A percentile compares a stretch with the other conserved stretches of the same genome.
These are phyloP conservation scores for Diaporthe humulicola DNA, from an alignment of 2,329 filamentous ascomycete species.

Conservation along the genomic window DNA sequence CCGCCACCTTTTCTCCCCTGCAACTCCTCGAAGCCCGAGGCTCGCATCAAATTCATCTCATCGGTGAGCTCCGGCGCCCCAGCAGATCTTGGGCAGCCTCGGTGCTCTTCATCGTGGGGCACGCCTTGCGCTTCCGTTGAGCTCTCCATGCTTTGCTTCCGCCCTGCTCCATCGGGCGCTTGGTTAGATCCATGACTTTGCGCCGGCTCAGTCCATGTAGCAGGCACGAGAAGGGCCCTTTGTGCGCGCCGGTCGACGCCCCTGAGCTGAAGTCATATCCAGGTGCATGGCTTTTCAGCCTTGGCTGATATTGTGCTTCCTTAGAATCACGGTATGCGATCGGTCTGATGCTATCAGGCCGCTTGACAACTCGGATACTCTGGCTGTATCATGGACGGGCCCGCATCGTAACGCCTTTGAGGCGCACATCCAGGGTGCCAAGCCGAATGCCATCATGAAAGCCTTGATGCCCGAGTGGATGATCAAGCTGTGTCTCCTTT, in stretches of 20 bases:
- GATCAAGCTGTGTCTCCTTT: neutral
- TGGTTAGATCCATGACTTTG: neutral
- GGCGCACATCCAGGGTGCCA: neutral
- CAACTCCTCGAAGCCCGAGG: neutral
- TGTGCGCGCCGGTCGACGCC: too few species aligned
- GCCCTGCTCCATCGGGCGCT: neutral
- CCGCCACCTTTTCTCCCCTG: neutral
- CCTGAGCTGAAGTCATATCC: neutral
- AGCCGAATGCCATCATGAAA: neutral
- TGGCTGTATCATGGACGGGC: neutral
- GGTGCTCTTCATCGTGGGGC: neutral
- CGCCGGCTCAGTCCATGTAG: neutral
- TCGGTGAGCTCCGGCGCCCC: slow-evolving; percentile 11
- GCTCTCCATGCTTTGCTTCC: neutral
- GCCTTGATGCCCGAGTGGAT: neutral
- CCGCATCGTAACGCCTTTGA: neutral
- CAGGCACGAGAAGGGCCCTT: too few species aligned
- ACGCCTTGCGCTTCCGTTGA: neutral
- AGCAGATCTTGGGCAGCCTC: neutral
- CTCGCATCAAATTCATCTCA: neutral
- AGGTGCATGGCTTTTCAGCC: neutral
- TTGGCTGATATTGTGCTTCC: neutral
- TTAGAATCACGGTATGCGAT: neutral
- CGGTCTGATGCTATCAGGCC: neutral
- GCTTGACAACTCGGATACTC: neutral